Conservation (phyloP, 768 basidiomycete genomes). For the Phanerochaete sordida region DNA sequence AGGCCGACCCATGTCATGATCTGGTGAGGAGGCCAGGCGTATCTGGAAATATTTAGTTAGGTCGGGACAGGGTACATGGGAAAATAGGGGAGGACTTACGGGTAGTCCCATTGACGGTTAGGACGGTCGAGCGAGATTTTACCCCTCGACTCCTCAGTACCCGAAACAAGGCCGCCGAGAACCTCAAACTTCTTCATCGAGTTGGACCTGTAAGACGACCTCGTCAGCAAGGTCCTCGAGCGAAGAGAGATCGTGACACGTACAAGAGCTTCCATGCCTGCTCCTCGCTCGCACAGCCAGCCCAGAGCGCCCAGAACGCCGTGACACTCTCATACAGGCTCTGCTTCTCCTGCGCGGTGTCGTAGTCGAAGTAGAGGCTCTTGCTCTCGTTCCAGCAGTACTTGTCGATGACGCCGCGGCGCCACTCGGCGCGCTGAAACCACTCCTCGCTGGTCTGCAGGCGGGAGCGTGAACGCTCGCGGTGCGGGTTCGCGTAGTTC, state of each 20-base stretch:
- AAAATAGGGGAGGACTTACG: constrained; percentile 46
- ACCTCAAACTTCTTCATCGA: constrained; percentile 96
- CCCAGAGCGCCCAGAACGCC: constrained; percentile 95
- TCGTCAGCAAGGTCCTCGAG: background rate
- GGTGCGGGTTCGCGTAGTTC: constrained; percentile 58
- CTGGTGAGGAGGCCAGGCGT: constrained; percentile 94
- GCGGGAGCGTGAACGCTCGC: constrained; percentile 56
- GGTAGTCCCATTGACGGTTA: constrained; percentile 99
- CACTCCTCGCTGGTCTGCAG: constrained; percentile 83
- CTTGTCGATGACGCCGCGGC: constrained; percentile 84
- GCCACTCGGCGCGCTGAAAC: constrained; percentile 85
- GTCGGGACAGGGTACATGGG: background rate
- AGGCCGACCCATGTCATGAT: constrained; percentile 99
- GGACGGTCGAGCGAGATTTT: constrained; percentile 94
- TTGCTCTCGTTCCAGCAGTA: constrained; percentile 97
- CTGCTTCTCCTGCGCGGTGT: constrained; percentile 87
- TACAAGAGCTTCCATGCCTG: constrained; percentile 93
- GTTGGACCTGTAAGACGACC: constrained; percentile 52
- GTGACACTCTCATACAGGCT: constrained; percentile 97
- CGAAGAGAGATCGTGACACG: constrained; percentile 28
- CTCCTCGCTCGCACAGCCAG: constrained; percentile 93
- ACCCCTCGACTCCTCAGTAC: constrained; percentile 94
- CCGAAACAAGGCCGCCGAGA: constrained; percentile 90
- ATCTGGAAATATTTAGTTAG: constrained; percentile 33
- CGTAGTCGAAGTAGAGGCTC: constrained; percentile 94